These are phyloP conservation scores for Neurospora sp. DNA, from an alignment of 495 filamentous ascomycete species.

Conservation along the genomic window DNA sequence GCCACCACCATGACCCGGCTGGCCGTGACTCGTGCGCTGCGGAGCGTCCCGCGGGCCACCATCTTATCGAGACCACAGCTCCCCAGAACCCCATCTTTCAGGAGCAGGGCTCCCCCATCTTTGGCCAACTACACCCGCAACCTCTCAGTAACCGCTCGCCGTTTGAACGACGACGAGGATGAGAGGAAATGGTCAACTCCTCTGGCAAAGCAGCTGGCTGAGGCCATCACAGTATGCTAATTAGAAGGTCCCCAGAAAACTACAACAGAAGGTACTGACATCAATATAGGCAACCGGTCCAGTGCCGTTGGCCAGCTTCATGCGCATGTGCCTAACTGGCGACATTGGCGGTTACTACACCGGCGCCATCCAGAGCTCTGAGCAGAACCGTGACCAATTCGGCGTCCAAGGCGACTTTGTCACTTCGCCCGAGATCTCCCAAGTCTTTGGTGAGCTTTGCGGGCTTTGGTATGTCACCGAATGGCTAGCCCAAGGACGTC, in stretches of 20 bases:
- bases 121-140: not conserved
- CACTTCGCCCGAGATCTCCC: conserved; percentile 93
- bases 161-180: conserved; percentile 19
- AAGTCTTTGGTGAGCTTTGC: conserved; percentile 89
- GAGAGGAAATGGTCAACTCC: conserved; percentile 73
- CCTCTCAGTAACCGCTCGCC: conserved; percentile 10
- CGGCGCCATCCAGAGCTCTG: conserved; percentile 36
- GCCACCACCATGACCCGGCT: conserved; percentile 14
- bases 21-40: conserved; percentile 11
- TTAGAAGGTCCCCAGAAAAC: too few species aligned
- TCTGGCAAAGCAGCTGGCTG: conserved; percentile 69
- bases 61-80: not conserved
- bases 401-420: conserved; percentile 89
- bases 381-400: conserved; percentile 64
- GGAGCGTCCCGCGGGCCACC: conserved; percentile 12
- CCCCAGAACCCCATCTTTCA: not conserved
- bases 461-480: conserved; percentile 92
- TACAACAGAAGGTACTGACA: not conserved
- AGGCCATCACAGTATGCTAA: conserved; percentile 63
- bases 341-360: conserved; percentile 94
- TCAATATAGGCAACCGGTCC: conserved; percentile 62
- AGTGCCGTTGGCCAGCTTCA: conserved; percentile 83
- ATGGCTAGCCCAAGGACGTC: conserved; percentile 83
- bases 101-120: not conserved
- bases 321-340: conserved; percentile 95